Evolutionary conservation across 1,284 basidiomycete species (phyloP).

Genomic region (Irpex sp.): DNA sequence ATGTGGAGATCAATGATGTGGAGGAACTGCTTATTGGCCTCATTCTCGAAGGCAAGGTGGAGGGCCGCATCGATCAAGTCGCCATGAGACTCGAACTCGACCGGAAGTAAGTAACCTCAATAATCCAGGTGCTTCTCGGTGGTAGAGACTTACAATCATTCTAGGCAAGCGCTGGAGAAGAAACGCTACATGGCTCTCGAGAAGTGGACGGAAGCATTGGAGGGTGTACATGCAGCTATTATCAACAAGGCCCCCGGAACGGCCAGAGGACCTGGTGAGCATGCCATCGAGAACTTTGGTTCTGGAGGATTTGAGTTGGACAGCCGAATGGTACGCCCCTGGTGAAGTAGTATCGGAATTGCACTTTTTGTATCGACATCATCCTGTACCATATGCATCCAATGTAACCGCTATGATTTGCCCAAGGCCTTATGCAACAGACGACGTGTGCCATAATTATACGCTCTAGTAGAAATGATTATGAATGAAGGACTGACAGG

Average conservation of each 20-base stretch:
- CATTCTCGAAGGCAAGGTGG: slow-evolving; percentile 93
- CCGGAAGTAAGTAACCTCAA: slow-evolving; percentile 58
- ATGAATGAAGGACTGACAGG: background rate
- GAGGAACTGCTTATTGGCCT: slow-evolving; percentile 92
- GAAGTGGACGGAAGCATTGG: slow-evolving; percentile 78
- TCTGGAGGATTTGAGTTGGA: slow-evolving; percentile 8
- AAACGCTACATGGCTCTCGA: slow-evolving; percentile 80
- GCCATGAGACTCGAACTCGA: slow-evolving; percentile 90
- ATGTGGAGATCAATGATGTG: slow-evolving; percentile 84
- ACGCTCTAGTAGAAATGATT: background rate
- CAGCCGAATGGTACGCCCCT: background rate
- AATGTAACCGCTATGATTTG: background rate
- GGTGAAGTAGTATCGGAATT: background rate
- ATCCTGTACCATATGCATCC: background rate
- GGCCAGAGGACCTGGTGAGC: slow-evolving; percentile 22
- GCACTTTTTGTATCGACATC: background rate
- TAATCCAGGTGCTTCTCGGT: slow-evolving; percentile 4
- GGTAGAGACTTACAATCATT: background rate
- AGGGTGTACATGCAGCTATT: slow-evolving; percentile 67
- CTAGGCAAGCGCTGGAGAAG: slow-evolving; percentile 79
- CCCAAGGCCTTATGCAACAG: background rate
- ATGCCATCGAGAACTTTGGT: slow-evolving; percentile 12
- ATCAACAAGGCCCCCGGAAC: slow-evolving; percentile 64
- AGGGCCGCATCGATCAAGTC: slow-evolving; percentile 95
- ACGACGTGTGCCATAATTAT: background rate